Evolutionary conservation across 2,329 filamentous ascomycete genomes (phyloP), one percentile per base, ranked within the genome.

Genomic region (Rhynchosporium agropyri): DNA sequence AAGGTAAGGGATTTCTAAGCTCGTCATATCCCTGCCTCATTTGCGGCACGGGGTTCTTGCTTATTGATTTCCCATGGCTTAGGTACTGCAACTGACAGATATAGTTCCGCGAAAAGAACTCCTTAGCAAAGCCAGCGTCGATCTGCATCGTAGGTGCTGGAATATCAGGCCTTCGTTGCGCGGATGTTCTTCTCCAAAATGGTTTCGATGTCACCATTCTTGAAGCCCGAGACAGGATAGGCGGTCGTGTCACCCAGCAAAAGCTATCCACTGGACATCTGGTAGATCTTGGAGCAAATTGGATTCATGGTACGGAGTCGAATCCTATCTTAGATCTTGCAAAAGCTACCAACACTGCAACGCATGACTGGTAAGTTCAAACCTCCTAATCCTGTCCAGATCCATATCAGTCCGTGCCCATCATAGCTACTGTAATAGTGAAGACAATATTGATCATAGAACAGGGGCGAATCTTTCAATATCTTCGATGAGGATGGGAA

Each of bases 171-270:
- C 74, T 86, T 57, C 77, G 83, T 64, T 84, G 81, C 68, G 83
- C 84, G 31, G 83, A 85, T 63, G 72, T 86, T 0, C 73, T 87
- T 9, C 70, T 84, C 2, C 76, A 80, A 58, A 77, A 80, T 67
- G 83, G 82, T 3, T 79, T 80, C 63, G 76, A 80, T 53, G 83
- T 87, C 12, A 84, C 82, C 0, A 81, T 86, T n/a, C 74, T 86
- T 13, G 84, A 86, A 71, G 84, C 79, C 0, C 75, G 84, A 58
- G 74, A 83, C 70, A 76, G 83, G 50, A 75, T 86, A 60, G 84
- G 84, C 5, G 84, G 84, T 15, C 66, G 73, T 46, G 62, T 68
- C 13, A 45, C n/a, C 28, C 73, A 74, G 58, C 54, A 49, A 15
- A 67, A 48, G 13, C 65, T 75, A 15, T 63, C 70, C 9, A 68